These are phyloP conservation scores for Myxozyma nipponensis DNA, from an alignment of 805 yeast species.

Conservation along the genomic window DNA sequence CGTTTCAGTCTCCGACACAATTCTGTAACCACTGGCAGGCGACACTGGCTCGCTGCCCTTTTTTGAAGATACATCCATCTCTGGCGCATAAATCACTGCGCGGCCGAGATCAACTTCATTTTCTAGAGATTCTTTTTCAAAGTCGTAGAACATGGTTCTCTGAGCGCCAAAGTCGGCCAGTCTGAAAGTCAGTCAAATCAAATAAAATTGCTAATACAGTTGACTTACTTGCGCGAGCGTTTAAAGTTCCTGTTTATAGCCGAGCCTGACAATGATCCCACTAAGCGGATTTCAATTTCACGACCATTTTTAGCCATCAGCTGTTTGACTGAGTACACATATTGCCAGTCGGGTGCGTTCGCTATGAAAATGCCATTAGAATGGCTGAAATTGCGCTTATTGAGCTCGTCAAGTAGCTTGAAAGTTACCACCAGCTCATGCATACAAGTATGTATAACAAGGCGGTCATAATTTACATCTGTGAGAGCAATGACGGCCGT, in stretches of 20 bases:
- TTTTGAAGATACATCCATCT: background rate
- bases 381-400: too few relatives aligned
- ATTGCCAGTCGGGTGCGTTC: too few relatives aligned
- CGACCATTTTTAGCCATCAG: too few relatives aligned
- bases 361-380: too few relatives aligned
- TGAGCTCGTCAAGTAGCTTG: too few relatives aligned
- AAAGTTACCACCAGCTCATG: too few relatives aligned
- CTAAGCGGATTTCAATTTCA: too few relatives aligned
- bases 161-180: constrained; percentile 15
- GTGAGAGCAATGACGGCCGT: background rate
- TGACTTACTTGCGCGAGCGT: too few relatives aligned
- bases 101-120: background rate
- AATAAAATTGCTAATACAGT: background rate
- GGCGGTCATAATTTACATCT: background rate
- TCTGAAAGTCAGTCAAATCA: background rate
- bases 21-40: background rate
- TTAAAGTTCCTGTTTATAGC: too few relatives aligned
- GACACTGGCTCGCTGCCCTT: background rate
- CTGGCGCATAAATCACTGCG: background rate
- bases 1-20: background rate
- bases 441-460: constrained; percentile 13
- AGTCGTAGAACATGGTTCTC: constrained; percentile 5
- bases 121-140: constrained; percentile 5
- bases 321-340: too few relatives aligned
- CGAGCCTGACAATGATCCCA: too few relatives aligned